A percentile compares a stretch with the other conserved stretches of the same genome.
These are phyloP conservation scores for Paraphaeosphaeria sporulosa DNA, from an alignment of 2,329 filamentous ascomycete species.

Conservation along the genomic window DNA sequence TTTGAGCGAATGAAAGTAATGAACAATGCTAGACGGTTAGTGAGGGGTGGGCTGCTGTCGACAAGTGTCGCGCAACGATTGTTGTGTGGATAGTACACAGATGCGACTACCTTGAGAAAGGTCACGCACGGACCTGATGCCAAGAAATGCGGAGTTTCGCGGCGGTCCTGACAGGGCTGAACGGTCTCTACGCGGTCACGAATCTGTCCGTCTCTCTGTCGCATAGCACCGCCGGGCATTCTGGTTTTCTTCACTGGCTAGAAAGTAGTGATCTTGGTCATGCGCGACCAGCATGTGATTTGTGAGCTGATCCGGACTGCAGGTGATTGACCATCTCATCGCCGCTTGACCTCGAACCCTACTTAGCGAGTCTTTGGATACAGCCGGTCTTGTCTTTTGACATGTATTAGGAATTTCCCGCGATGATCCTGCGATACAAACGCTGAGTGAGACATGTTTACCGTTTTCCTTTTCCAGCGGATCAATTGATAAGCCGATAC, in stretches of 20 bases:
- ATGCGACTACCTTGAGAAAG: background rate
- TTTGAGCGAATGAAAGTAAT: constrained; percentile 6
- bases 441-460: background rate
- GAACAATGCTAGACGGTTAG: background rate
- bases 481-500: constrained; percentile 4
- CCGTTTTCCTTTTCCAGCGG: background rate
- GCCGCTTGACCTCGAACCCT: background rate
- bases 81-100: background rate
- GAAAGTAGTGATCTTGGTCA: too few relatives aligned
- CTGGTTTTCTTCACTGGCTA: too few relatives aligned
- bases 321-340: background rate
- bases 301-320: background rate
- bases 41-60: background rate
- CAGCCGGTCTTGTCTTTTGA: background rate
- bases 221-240: too few relatives aligned
- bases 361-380: background rate
- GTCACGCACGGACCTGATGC: background rate
- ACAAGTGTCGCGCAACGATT: background rate
- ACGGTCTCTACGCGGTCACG: background rate
- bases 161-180: constrained; percentile 7
- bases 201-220: background rate
- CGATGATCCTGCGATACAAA: background rate
- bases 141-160: background rate
- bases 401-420: background rate
- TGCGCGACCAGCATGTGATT: too few relatives aligned